These are phyloP conservation scores for Paralagenidium karlingii DNA, from an alignment of 352 stramenopile genomes.

Conservation along the genomic window DNA sequence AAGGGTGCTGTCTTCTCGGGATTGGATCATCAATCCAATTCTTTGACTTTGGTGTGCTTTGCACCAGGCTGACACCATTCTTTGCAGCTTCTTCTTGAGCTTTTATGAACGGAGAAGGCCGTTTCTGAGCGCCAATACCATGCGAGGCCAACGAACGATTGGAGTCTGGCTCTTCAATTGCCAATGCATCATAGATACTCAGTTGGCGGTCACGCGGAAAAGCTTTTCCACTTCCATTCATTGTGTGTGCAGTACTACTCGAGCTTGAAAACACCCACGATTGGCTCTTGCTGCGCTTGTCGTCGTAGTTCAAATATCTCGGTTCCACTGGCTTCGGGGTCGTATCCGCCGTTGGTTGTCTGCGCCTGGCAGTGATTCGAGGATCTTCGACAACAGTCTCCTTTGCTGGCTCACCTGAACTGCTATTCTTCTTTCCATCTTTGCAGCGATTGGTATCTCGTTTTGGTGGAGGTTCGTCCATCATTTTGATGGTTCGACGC, in stretches of 20 bases:
- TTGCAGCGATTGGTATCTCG: no score
- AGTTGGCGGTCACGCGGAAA: slow-evolving; percentile 33
- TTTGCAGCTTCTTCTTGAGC: slow-evolving; percentile 24
- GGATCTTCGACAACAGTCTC: not conserved
- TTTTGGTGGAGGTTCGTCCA: no score
- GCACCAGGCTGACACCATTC: slow-evolving; percentile 23
- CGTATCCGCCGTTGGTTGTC: no score
- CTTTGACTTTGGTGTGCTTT: slow-evolving; percentile 17
- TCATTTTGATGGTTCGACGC: slow-evolving; percentile 31
- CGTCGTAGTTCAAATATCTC: no score
- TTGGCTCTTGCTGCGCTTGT: no score
- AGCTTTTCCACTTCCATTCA: not conserved
- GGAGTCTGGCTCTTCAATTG: slow-evolving; percentile 21
- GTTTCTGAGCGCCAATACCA: slow-evolving; percentile 22
- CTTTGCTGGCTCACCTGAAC: slow-evolving; percentile 10
- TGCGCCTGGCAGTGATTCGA: no score
- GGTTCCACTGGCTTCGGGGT: no score
- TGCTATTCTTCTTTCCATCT: slow-evolving; percentile 6
- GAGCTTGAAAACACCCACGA: no score
- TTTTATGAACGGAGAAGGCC: slow-evolving; percentile 40
- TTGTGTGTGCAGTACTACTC: no score
- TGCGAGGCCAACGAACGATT: no score
- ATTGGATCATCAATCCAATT: slow-evolving; percentile 38
- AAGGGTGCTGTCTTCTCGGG: no score
- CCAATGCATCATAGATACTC: slow-evolving; percentile 42